Evolutionary conservation across 164 flowering plant species (phyloP), one percentile per base, ranked within the genome.

Genomic region (Litsea cubeba): DNA sequence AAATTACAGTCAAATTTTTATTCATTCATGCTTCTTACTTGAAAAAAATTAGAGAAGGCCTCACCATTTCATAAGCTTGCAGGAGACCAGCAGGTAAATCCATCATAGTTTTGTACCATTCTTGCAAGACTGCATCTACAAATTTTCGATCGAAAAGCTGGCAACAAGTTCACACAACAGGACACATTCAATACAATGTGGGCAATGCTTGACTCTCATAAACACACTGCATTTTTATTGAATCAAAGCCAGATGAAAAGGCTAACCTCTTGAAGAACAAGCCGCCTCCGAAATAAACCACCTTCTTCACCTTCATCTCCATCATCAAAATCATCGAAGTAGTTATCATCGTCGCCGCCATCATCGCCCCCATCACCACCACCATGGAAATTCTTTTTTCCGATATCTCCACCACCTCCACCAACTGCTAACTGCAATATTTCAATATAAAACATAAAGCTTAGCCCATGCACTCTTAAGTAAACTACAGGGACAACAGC

Each of bases 291-390:
- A 76, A 96, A 96, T 12, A 89, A 79, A 72, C 98, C 95, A 82
- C 94, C 97, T 68, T 96, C 98, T 70, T 91, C 97, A 50, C 97
- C 99, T 70, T 92, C 99, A 74, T 94, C 98, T 18, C 88, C 98
- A 32, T 96, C 99, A 81, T 96, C 97, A 81, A 92, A 96, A 72
- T 96, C 93, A 74, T 90, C 97, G 73, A 89, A 91, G 83, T 94
- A 96, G 81, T 94, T 97, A 73, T 96, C 99, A 83, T 96, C 99
- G 79, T 96, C 99, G 23, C 97, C 98, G 77, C 84, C 95, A 81
- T 89, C 99, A 81, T 88, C 97, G 49, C 97, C 98, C 15, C 98
- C 99, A 85, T 91, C 98, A 77, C 99, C 99, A 74, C 98, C 98
- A 70, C 98, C 98, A 81, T 83, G 76, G 81, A 79, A 82, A 74